phyloP scores from a whole-genome alignment of 2,329 filamentous ascomycete species.

The Zalaria sp. region DNA sequence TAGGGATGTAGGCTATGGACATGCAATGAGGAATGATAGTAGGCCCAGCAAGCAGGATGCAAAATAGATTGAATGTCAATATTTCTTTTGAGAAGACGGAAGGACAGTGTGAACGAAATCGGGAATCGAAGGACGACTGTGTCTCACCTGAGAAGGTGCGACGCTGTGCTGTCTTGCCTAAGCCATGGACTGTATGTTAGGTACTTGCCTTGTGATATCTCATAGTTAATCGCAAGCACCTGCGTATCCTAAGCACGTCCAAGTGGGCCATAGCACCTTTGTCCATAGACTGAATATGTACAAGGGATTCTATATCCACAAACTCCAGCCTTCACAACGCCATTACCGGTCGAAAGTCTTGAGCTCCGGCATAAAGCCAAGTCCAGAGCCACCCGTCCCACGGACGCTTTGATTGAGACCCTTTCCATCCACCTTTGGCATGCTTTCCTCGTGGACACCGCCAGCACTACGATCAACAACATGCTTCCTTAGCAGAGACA shows the following conservation, averaged over 20 bases:
- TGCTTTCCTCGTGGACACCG: conserved; percentile 18
- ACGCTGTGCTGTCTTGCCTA: neutral
- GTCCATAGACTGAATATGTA: too few species aligned
- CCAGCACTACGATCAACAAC: conserved; percentile 22
- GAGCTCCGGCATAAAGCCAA: conserved; percentile 38
- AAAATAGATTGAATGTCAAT: too few species aligned
- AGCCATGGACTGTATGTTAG: too few species aligned
- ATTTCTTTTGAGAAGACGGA: neutral
- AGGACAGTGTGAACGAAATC: neutral
- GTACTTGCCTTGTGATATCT: too few species aligned
- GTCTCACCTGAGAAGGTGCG: neutral
- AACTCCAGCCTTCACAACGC: neutral
- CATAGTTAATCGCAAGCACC: too few species aligned
- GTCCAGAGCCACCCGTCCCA: conserved; percentile 23
- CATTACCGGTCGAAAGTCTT: conserved; percentile 28
- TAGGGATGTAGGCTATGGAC: conserved; percentile 1
- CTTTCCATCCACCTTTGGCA: neutral
- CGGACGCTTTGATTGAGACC: conserved; percentile 16
- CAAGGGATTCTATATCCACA: neutral
- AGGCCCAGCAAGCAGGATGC: too few species aligned
- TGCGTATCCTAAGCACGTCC: too few species aligned
- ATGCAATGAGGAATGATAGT: conserved; percentile 1
- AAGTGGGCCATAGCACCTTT: too few species aligned
- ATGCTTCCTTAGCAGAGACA: conserved; percentile 57
- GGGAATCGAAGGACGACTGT: neutral